These are phyloP conservation scores for Penicillium sp. DNA, from an alignment of 2,329 filamentous ascomycete species.

Conservation along the genomic window DNA sequence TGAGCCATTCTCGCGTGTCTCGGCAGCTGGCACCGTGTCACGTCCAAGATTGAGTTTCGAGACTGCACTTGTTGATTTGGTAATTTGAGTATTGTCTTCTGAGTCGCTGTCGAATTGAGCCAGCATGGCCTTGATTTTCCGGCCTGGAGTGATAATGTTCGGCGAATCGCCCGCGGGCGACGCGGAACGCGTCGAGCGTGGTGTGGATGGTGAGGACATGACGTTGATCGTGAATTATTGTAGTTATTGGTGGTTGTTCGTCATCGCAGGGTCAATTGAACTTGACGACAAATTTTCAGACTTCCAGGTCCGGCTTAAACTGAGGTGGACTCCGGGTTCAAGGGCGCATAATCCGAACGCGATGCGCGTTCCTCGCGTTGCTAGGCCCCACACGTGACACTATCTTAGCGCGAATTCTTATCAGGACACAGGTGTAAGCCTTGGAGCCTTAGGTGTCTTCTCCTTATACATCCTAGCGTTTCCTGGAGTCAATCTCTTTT, in stretches of 20 bases:
- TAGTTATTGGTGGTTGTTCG: neutral
- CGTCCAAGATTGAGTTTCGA: constrained; percentile 19
- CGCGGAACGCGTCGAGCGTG: constrained; percentile 34
- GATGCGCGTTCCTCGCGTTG: constrained; percentile 29
- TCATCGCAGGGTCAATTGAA: constrained; percentile 14
- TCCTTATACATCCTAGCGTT: no score
- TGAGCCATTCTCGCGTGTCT: constrained; percentile 5
- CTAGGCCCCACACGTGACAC: constrained; percentile 17
- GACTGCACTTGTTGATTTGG: constrained; percentile 11
- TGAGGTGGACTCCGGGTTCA: constrained; percentile 3
- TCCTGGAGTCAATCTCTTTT: no score
- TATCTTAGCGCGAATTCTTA: constrained; percentile 26
- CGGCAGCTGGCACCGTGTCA: constrained; percentile 5
- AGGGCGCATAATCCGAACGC: constrained; percentile 23
- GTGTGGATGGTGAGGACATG: constrained; percentile 36
- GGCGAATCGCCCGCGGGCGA: constrained; percentile 30
- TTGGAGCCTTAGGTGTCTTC: no score
- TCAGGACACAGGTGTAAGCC: no score
- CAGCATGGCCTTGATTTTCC: constrained; percentile 50
- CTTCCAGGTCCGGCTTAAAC: constrained; percentile 8
- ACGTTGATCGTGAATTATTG: neutral
- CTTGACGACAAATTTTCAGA: neutral
- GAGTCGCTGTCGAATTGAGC: constrained; percentile 48
- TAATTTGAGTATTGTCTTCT: constrained; percentile 42
- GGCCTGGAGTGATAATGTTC: constrained; percentile 42